Conservation (phyloP, 2,329 filamentous ascomycete genomes). For the Fusarium sp. region DNA sequence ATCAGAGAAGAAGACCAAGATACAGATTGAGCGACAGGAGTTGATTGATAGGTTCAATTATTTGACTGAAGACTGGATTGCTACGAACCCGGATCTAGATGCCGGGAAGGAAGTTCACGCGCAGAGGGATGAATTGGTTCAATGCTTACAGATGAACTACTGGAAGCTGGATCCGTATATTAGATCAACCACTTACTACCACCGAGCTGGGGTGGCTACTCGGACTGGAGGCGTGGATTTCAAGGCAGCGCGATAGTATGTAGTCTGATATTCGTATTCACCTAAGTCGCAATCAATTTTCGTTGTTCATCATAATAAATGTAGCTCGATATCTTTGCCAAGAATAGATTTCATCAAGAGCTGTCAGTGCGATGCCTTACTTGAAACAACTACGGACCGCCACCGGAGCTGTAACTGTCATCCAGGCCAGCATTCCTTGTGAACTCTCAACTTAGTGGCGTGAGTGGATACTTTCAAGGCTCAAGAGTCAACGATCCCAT, state of each 20-base stretch:
- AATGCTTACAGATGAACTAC: conserved; percentile 68
- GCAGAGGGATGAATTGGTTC: conserved; percentile 61
- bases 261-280: neutral
- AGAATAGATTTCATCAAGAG: neutral
- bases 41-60: conserved; percentile 67
- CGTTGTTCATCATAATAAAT: too few relatives aligned
- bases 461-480: neutral
- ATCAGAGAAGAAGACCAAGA: conserved; percentile 53
- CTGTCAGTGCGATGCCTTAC: neutral
- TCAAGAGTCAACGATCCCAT: too few relatives aligned
- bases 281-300: neutral
- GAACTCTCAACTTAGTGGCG: too few relatives aligned
- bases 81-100: neutral
- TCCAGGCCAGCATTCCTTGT: neutral
- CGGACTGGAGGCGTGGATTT: conserved; percentile 32
- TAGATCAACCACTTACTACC: conserved; percentile 57
- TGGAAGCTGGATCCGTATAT: conserved; percentile 78
- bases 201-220: conserved; percentile 31
- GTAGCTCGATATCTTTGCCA: neutral
- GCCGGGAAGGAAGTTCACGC: neutral
- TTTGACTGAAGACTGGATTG: conserved; percentile 29
- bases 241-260: conserved; percentile 29
- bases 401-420: neutral
- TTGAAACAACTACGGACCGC: neutral
- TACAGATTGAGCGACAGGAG: conserved; percentile 63